Evolutionary conservation across 768 basidiomycete genomes (phyloP).

Genomic region (Saitozyma podzolica): DNA sequence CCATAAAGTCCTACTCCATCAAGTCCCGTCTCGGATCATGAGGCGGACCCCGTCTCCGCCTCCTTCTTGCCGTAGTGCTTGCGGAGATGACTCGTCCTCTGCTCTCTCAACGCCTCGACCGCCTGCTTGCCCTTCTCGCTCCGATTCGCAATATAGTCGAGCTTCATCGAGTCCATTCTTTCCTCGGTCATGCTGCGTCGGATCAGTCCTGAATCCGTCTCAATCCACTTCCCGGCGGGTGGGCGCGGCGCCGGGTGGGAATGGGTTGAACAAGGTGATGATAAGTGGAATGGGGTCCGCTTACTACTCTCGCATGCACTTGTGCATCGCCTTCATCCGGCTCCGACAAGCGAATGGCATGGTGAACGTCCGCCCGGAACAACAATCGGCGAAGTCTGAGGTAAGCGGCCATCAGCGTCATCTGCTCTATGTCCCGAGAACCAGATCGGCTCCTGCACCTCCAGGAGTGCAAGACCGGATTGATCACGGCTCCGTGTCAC

Average conservation of each 20-base stretch:
- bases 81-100: constrained; percentile 19
- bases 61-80: constrained; percentile 25
- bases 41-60: not conserved
- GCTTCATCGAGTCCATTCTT: constrained; percentile 31
- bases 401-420: not conserved
- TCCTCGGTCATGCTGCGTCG: constrained; percentile 31
- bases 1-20: too few species aligned
- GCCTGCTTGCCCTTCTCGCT: constrained; percentile 36
- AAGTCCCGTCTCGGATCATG: not conserved
- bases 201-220: not conserved
- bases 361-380: constrained; percentile 39
- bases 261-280: not conserved
- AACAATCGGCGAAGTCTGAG: constrained; percentile 42
- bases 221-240: not conserved
- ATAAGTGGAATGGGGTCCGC: not conserved
- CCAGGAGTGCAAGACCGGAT: not conserved
- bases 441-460: not conserved
- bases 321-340: constrained; percentile 38
- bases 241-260: not conserved
- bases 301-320: constrained; percentile 43
- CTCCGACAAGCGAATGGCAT: constrained; percentile 38
- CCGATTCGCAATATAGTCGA: constrained; percentile 43
- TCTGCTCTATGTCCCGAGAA: not conserved
- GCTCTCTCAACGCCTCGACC: constrained; percentile 32
- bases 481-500: not conserved